Conservation (phyloP, 345 rosid genomes). For the Cardamine occulta region DNA sequence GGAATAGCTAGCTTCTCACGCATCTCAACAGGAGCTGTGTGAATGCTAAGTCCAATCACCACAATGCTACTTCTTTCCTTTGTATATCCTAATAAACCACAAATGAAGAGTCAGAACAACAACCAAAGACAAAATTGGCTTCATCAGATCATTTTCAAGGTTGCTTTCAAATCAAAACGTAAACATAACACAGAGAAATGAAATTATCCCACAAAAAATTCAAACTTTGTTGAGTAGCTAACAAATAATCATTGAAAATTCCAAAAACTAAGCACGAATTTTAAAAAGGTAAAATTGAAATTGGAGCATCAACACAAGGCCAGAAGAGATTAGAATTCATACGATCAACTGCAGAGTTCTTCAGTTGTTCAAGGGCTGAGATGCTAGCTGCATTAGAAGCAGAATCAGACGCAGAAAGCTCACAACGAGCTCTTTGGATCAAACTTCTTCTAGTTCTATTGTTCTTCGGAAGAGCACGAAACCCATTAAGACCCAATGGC, state of each 20-base stretch:
- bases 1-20: constrained; percentile 85
- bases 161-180: background rate
- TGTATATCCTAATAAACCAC: constrained; percentile 56
- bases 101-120: constrained; percentile 22
- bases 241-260: background rate
- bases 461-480: constrained; percentile 40
- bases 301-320: background rate
- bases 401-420: constrained; percentile 42
- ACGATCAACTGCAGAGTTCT: constrained; percentile 69
- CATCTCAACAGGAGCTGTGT: constrained; percentile 81
- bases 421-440: constrained; percentile 52
- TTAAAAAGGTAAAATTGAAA: too few relatives aligned
- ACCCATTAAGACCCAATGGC: constrained; percentile 41
- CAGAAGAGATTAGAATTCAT: constrained; percentile 16
- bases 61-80: constrained; percentile 78
- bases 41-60: constrained; percentile 76
- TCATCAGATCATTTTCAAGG: background rate
- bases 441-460: constrained; percentile 38
- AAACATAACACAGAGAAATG: background rate
- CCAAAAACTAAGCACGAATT: background rate
- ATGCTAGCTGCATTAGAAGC: constrained; percentile 46
- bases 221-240: background rate
- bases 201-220: constrained; percentile 1
- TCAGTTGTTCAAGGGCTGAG: constrained; percentile 75
- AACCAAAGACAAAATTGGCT: background rate